Evolutionary conservation across 2,329 filamentous ascomycete species (phyloP), one percentile per base, ranked within the genome.

Genomic region (Phoma sp.): DNA sequence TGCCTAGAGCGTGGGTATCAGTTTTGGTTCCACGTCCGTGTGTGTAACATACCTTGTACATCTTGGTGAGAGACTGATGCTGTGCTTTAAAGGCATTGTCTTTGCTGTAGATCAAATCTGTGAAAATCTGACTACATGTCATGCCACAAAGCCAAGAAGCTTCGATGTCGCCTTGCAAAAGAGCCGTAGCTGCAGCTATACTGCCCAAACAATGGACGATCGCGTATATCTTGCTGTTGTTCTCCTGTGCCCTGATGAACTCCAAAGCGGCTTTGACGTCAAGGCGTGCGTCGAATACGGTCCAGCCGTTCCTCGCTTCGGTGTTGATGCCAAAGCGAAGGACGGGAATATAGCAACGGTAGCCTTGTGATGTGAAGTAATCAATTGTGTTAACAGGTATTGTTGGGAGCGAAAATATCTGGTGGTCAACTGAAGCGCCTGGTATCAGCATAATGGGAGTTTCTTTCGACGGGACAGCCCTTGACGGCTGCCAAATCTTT

Each of bases 131-230:
- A 32, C 81, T 84, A 67, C 79, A 82, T 0, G 80, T 82, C 48
- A 88, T 75, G 14, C 86, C 86, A 14, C 76, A 71, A 61, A 88
- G 78, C 83, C 84, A 87, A 36, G 68, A 67, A 0, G 79, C 60
- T 0, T 83, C 82, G 46, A 88, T 83, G 0, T 82, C 83, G 33
- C 86, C 85, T 66, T 86, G 84, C 1, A 89, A 78, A 1, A 89
- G 75, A n/a, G 84, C 86, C 4, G 78, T 74, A 0, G 82, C 74
- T 47, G 84, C 78, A 1, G 85, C 83, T 0, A 88, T 83, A 38
- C 83, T 82, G 24, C 86, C 86, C 78, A 86, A 83, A 69, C 86
- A 89, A 71, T 89, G 86, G 1, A 82, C 79, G 32, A 88, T 78
- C 3, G 80, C 79, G 68, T 88, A 88, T 32, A 85, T 44, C 77